Conservation (phyloP, 805 yeast genomes). For the Nakazawaea sp. region DNA sequence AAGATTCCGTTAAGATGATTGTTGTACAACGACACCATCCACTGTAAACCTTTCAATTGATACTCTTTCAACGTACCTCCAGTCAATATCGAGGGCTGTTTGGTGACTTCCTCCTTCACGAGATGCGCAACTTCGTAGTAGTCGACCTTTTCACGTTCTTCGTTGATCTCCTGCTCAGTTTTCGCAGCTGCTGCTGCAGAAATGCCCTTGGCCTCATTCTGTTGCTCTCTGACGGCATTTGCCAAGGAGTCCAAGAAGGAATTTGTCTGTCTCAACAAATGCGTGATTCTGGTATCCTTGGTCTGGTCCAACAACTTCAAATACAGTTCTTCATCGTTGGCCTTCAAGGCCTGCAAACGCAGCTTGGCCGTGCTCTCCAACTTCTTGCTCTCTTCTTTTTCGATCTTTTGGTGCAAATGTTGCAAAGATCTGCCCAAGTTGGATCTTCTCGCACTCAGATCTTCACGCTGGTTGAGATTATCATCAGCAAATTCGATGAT, state of each 20-base stretch:
- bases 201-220: conserved; percentile 39
- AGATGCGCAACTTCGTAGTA: conserved; percentile 80
- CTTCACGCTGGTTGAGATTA: conserved; percentile 21
- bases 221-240: conserved; percentile 73
- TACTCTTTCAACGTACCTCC: conserved; percentile 81
- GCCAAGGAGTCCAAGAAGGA: conserved; percentile 71
- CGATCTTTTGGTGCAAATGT: conserved; percentile 49
- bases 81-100: conserved; percentile 62
- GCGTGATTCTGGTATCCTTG: conserved; percentile 82
- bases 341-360: conserved; percentile 80
- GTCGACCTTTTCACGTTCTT: conserved; percentile 59
- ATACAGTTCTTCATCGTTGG: conserved; percentile 86
- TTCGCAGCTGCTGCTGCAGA: conserved; percentile 20
- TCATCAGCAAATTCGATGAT: conserved; percentile 27
- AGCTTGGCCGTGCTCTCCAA: conserved; percentile 79
- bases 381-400: conserved; percentile 70
- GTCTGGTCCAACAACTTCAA: conserved; percentile 79
- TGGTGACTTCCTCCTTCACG: conserved; percentile 56
- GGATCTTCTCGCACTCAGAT: conserved; percentile 23
- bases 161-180: conserved; percentile 32
- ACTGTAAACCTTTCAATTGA: conserved; percentile 57
- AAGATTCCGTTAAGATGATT: conserved; percentile 57
- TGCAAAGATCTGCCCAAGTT: conserved; percentile 29
- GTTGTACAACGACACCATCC: conserved; percentile 61
- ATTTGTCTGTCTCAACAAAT: conserved; percentile 74